Base-by-base conservation (phyloP, 2,329 filamentous ascomycete genomes). In the Zymoseptoria passerinii region DNA sequence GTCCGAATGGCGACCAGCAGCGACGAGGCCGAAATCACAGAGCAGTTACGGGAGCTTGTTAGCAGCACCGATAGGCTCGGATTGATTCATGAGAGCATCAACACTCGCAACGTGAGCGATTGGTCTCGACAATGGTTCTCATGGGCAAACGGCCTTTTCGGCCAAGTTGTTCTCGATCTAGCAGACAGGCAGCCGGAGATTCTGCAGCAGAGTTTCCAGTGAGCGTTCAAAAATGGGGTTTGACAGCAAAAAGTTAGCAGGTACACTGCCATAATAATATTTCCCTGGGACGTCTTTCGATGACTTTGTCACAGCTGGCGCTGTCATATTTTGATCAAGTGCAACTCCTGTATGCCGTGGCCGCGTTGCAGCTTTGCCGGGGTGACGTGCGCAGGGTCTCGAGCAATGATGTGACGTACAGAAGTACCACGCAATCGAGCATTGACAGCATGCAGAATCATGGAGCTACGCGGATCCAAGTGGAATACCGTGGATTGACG, bases 121-220 rank as follows among this genome's bases (percentile, higher is more conserved):
- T 81, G 75, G 73, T 78, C 78, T 27, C 72, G 79, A 59, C 77
- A 78, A 60, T 81, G 78, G 76, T 80, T 75, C 63, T 75, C 74
- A 3, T 81, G 79, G 79, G 78, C 78, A 35, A 81, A 66, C 53
- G 62, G 64, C 9, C 53, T 66, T 10, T 66, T 66, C 44, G 64
- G 64, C 2, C 64, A 66, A 53, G 57, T 60, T 5, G 62, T 66
- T 35, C 51, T 66, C 51, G 64, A 66, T 53, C 54, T 66, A 48
- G 61, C 56, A 28, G 62, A 64, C 23, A 54, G 62, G 18, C 64
- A 64, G 52, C 60, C 64, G 20, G 58, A 57, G 7, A 58, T 66
- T 19, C 54, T 66, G 49, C 58, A 62, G 79, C 64, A 78, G 76
- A 9, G 66, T 80, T 57, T 81, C 77, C 68, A 79, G 35, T 44